Conservation (phyloP, 2,329 filamentous ascomycete genomes). For the Verticillium tricorpus region DNA sequence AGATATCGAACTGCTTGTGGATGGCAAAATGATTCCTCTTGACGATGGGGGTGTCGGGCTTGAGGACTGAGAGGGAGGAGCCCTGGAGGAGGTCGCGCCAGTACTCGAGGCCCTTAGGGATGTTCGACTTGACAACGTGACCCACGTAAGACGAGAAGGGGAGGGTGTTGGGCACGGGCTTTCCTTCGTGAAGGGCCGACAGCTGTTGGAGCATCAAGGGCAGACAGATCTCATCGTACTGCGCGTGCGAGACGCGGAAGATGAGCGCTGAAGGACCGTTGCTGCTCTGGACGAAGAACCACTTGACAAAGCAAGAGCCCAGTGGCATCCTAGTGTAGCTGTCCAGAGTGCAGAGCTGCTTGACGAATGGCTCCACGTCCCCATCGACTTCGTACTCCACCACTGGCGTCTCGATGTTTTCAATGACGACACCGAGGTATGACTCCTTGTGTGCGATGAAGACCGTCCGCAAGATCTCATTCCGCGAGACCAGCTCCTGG, state of each 20-base stretch:
- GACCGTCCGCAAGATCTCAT: constrained; percentile 63
- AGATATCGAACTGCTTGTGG: constrained; percentile 38
- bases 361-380: constrained; percentile 45
- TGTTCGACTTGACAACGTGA: constrained; percentile 32
- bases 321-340: constrained; percentile 50
- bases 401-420: constrained; percentile 46
- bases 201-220: constrained; percentile 58
- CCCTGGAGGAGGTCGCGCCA: constrained; percentile 56
- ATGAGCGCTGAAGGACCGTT: constrained; percentile 38
- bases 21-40: constrained; percentile 35
- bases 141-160: constrained; percentile 44
- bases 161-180: constrained; percentile 23
- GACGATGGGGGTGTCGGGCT: constrained; percentile 30
- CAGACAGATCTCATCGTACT: constrained; percentile 66
- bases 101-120: constrained; percentile 51
- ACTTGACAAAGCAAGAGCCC: constrained; percentile 57
- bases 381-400: constrained; percentile 48
- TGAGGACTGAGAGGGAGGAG: constrained; percentile 41
- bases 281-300: constrained; percentile 42
- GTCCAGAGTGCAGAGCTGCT: constrained; percentile 50
- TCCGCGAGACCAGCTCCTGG: constrained; percentile 50
- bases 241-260: constrained; percentile 62
- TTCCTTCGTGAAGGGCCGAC: constrained; percentile 42
- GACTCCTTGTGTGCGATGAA: constrained; percentile 49
- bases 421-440: constrained; percentile 54